Conservation (phyloP, 768 basidiomycete species). For the Hygrophorus russula region DNA sequence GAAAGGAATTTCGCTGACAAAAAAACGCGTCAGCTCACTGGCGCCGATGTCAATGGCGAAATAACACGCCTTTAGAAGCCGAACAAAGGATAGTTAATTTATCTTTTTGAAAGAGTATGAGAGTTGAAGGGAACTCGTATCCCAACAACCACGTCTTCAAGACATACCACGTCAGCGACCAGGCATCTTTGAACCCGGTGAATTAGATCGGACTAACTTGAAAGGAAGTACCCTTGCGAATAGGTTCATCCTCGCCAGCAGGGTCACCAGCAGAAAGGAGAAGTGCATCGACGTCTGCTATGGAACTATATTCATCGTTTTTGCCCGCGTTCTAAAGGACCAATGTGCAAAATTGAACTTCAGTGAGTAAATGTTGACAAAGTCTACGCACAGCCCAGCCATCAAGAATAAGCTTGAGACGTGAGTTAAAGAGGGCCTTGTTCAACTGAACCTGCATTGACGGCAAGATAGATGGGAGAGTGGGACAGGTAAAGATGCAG, state of each 20-base stretch:
- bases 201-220: constrained; percentile 45
- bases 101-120: constrained; percentile 73
- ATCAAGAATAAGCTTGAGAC: constrained; percentile 47
- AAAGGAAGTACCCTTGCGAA: constrained; percentile 82
- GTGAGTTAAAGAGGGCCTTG: constrained; percentile 42
- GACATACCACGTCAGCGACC: constrained; percentile 12
- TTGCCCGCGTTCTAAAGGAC: constrained; percentile 43
- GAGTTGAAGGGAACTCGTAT: constrained; percentile 94
- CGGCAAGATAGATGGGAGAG: background rate
- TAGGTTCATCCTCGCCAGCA: constrained; percentile 78
- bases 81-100: constrained; percentile 77
- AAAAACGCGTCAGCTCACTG: constrained; percentile 2
- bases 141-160: constrained; percentile 92
- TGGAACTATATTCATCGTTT: constrained; percentile 60
- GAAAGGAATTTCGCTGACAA: constrained; percentile 71
- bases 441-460: constrained; percentile 67
- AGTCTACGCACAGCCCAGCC: constrained; percentile 45
- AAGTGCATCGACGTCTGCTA: constrained; percentile 60
- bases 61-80: constrained; percentile 64
- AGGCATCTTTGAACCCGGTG: background rate
- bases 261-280: constrained; percentile 69
- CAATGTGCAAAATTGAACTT: constrained; percentile 7
- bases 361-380: constrained; percentile 1
- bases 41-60: constrained; percentile 2
- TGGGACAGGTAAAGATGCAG: background rate